phyloP scores from a whole-genome alignment of 148 eudicot genomes.

The Nepenthes mirabilis region DNA sequence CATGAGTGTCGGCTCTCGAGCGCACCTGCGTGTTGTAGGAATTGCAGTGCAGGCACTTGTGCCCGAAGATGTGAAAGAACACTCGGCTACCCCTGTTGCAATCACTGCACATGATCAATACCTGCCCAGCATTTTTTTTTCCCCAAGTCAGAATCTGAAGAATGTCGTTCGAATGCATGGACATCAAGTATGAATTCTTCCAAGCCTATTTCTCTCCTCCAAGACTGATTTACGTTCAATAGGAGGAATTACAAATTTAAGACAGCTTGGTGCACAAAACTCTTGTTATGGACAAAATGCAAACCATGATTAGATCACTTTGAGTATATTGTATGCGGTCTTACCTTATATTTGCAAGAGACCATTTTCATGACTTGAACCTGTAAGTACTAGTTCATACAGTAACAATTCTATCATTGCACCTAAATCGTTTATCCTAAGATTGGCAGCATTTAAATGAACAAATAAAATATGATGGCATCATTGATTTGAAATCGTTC shows the following conservation, averaged over 20 bases:
- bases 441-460: too few species aligned
- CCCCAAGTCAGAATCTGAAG: background rate
- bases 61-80: slow-evolving; percentile 70
- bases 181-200: background rate
- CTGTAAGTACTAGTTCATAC: background rate
- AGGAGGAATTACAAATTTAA: background rate
- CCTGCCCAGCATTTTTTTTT: slow-evolving; percentile 24
- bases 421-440: too few species aligned
- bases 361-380: background rate
- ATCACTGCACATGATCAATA: slow-evolving; percentile 67
- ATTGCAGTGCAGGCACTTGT: slow-evolving; percentile 62
- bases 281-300: too few species aligned
- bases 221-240: background rate
- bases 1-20: slow-evolving; percentile 11
- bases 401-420: too few species aligned
- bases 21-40: slow-evolving; percentile 78
- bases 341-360: too few species aligned
- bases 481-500: too few species aligned
- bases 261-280: too few species aligned
- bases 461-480: too few species aligned
- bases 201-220: too few species aligned
- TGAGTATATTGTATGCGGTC: too few species aligned
- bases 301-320: background rate
- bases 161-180: too few species aligned
- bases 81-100: slow-evolving; percentile 52